Evolutionary conservation across 2,329 filamentous ascomycete genomes (phyloP).

Genomic region (Herpotrichia juniperi): DNA sequence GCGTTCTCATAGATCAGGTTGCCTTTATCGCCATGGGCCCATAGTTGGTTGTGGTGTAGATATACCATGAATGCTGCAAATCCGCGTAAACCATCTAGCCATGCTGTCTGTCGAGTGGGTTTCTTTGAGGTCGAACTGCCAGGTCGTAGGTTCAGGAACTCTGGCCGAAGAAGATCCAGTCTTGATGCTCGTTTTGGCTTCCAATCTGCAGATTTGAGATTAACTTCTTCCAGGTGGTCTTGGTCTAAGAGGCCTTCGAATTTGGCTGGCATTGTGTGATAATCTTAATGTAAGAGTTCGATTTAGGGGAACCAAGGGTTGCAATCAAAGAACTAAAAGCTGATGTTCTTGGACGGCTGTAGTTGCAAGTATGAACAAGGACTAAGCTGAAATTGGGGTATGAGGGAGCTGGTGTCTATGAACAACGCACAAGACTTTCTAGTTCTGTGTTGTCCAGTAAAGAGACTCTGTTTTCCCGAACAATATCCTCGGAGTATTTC

Average conservation of each 20-base stretch:
- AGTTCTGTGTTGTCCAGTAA: too few species aligned
- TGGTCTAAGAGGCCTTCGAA: slow-evolving; percentile 35
- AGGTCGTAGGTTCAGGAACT: slow-evolving; percentile 32
- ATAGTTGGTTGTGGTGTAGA: slow-evolving; percentile 57
- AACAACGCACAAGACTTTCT: too few species aligned
- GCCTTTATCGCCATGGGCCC: slow-evolving; percentile 55
- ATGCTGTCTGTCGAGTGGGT: slow-evolving; percentile 34
- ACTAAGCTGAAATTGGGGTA: not conserved
- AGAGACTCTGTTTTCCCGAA: too few species aligned
- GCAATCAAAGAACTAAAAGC: not conserved
- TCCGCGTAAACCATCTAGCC: slow-evolving; percentile 68
- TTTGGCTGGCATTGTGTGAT: slow-evolving; percentile 32
- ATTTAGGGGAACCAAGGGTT: not conserved
- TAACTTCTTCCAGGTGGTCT: slow-evolving; percentile 29
- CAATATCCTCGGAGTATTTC: too few species aligned
- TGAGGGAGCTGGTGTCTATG: too few species aligned
- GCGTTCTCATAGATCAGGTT: slow-evolving; percentile 50
- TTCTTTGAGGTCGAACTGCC: slow-evolving; percentile 27
- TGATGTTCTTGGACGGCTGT: not conserved
- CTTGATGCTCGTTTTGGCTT: slow-evolving; percentile 29
- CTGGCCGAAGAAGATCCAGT: slow-evolving; percentile 36
- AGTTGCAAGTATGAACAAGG: not conserved
- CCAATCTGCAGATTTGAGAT: slow-evolving; percentile 29
- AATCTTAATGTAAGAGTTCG: not conserved
- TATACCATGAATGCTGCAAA: slow-evolving; percentile 72